phyloP scores from a whole-genome alignment of 1,139 yeast species.

The Arxiozyma slooffiae region DNA sequence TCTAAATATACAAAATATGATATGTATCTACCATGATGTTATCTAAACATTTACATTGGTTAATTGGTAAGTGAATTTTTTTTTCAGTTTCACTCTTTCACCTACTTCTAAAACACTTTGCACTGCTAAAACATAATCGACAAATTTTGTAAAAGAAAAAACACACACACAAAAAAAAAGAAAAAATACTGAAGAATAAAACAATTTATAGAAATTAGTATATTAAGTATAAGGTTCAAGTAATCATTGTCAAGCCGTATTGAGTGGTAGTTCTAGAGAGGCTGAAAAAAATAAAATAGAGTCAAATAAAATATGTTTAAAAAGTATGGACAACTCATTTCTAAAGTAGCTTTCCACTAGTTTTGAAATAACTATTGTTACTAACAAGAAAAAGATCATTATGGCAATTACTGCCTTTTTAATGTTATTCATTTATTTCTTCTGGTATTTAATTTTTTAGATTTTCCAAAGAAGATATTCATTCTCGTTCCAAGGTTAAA shows the following conservation, averaged over 20 bases:
- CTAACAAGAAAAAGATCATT: not conserved
- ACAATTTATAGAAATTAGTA: not conserved
- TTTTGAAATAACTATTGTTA: too few species aligned
- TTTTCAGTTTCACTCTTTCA: too few species aligned
- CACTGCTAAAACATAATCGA: not conserved
- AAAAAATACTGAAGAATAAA: not conserved
- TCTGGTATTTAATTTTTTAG: constrained; percentile 29
- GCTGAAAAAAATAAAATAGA: not conserved
- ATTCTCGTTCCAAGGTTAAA: constrained; percentile 82
- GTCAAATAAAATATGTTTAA: constrained; percentile 7
- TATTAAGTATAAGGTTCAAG: too few species aligned
- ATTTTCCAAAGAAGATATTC: constrained; percentile 78
- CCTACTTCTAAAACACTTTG: not conserved
- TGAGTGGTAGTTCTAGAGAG: too few species aligned
- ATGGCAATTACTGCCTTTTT: not conserved
- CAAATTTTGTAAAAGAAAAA: not conserved
- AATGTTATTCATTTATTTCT: constrained; percentile 34
- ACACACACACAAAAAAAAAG: too few species aligned
- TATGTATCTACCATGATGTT: too few species aligned
- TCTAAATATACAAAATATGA: not conserved
- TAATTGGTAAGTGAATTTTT: too few species aligned
- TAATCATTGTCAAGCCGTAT: not conserved
- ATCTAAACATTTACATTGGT: too few species aligned
- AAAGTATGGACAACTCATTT: constrained; percentile 9
- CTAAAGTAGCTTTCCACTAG: too few species aligned